Evolutionary conservation across 352 stramenopile species (phyloP), one percentile per base, ranked within the genome.

Genomic region (Plasmopara viticola): DNA sequence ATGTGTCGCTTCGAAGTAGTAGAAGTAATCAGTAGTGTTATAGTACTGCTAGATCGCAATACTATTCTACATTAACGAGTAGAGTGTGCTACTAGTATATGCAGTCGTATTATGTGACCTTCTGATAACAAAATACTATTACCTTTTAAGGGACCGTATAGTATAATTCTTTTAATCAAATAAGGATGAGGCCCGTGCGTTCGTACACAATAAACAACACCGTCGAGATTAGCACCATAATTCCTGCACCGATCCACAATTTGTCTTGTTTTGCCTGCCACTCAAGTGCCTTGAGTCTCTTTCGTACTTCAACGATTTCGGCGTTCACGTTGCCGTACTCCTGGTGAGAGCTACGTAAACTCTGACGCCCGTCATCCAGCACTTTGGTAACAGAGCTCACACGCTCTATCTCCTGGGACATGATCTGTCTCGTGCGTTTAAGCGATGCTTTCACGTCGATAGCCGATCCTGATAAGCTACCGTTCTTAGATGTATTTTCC

Each of bases 161-260:
- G 29, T 47, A 34, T 3, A 18, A 34, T n/a, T 30, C 28, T 38
- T 34, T 9, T 29, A 41, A 48, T 49, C 65, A 90, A 58, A 90
- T 68, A 48, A 87, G 56, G 20, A 87, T 40, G 13, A 90, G 45
- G 10, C 81, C 81, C 7, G 81, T 88, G 48, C 81, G 81, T 49
- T 91, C 72, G 50, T 91, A 78, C 17, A 88, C 54, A 20, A 91
- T 91, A 60, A 78, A 86, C 6, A 85, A 45, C 40, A 89, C 77
- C 0, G 78, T 89, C 10, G 74, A 75, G 9, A 70, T 47, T 10
- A 91, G 61, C n/a, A 87, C 58, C 1, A 66, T 42, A 37, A 91
- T 60, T 15, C 81, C 78, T 1, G 81, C 76, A 7, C 59, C 74
- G 46, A 91, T 91, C 78, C 81, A 91, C 66, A 91, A 76, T 40